phyloP scores from a whole-genome alignment of 73 alveolate genomes.

The Paramecium primaurelia region DNA sequence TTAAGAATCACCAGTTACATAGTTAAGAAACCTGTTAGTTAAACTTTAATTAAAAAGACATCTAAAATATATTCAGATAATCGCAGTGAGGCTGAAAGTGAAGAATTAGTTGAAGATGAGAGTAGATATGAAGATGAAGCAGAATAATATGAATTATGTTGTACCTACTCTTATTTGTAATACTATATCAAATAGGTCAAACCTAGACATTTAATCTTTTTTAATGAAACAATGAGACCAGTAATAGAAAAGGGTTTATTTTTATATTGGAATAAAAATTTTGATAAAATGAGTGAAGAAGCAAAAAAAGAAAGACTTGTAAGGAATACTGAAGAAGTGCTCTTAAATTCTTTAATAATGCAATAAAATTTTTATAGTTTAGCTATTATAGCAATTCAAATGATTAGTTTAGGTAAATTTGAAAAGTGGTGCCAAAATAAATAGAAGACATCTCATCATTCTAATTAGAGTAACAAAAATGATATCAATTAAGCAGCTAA shows the following conservation, averaged over 20 bases:
- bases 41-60: not conserved
- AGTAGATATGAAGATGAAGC: not conserved
- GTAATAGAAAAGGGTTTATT: not conserved
- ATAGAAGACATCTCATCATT: not conserved
- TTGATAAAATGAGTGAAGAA: not conserved
- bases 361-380: not conserved
- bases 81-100: not conserved
- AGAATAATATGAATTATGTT: not conserved
- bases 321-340: not conserved
- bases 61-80: not conserved
- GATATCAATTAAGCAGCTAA: not conserved
- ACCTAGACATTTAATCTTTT: not conserved
- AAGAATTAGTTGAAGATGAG: not conserved
- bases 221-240: not conserved
- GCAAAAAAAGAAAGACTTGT: not conserved
- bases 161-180: not conserved
- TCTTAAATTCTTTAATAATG: not conserved
- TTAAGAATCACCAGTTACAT: not conserved
- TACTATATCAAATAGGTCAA: not conserved
- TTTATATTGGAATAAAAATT: not conserved
- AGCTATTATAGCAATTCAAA: slow-evolving; percentile 1
- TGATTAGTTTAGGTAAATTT: slow-evolving; percentile 16
- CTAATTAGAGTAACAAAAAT: not conserved
- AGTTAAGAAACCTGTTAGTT: not conserved
- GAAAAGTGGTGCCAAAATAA: not conserved